These are phyloP conservation scores for Coemansia sp. DNA, from an alignment of 192 early-diverging fungal genomes.

Conservation along the genomic window DNA sequence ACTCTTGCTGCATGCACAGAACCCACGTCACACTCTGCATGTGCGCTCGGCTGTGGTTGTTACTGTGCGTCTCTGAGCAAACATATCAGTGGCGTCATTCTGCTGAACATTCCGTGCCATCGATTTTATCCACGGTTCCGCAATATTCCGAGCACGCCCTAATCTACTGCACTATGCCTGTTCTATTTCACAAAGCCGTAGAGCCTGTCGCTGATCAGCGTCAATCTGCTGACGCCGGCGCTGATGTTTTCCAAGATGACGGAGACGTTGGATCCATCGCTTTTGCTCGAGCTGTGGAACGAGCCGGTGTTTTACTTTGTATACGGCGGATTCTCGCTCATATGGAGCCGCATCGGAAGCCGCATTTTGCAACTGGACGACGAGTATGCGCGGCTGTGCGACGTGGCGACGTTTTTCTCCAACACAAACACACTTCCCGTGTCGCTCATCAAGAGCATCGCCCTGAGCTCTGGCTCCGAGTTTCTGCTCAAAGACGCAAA, in stretches of 20 bases:
- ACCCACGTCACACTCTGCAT: background rate
- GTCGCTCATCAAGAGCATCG: slow-evolving; percentile 65
- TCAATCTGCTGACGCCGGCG: slow-evolving; percentile 74
- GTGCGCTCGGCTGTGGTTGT: too few relatives aligned
- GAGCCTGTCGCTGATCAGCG: slow-evolving; percentile 60
- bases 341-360: slow-evolving; percentile 46
- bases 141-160: too few relatives aligned
- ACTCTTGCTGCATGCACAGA: background rate
- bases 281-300: slow-evolving; percentile 71
- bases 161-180: background rate
- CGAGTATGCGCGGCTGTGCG: slow-evolving; percentile 62
- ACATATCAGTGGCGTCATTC: too few relatives aligned
- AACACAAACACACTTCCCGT: slow-evolving; percentile 77
- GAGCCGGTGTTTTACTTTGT: slow-evolving; percentile 61
- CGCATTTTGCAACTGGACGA: slow-evolving; percentile 42
- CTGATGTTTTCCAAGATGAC: slow-evolving; percentile 75
- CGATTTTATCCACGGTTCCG: too few relatives aligned
- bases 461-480: slow-evolving; percentile 46
- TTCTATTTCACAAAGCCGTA: slow-evolving; percentile 4
- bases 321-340: slow-evolving; percentile 47
- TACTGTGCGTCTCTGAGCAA: too few relatives aligned
- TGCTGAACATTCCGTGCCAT: too few relatives aligned
- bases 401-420: slow-evolving; percentile 65
- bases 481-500: slow-evolving; percentile 49
- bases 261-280: slow-evolving; percentile 61